These are phyloP conservation scores for Chloranthus sessilifolius DNA, from an alignment of 164 flowering plant species.

Conservation along the genomic window DNA sequence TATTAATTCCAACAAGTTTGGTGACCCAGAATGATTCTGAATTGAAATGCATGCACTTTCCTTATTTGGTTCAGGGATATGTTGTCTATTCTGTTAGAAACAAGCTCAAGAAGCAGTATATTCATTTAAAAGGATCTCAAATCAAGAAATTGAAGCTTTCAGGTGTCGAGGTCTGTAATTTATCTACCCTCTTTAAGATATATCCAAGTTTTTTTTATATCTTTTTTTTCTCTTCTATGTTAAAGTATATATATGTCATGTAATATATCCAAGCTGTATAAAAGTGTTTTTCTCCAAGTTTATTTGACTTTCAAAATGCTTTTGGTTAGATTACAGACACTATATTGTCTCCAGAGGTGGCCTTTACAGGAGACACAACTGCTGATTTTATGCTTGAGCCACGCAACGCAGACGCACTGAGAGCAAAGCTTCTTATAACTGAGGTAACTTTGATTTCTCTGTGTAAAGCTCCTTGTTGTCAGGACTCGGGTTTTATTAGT, in stretches of 20 bases:
- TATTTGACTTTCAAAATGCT: background rate
- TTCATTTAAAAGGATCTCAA: constrained; percentile 78
- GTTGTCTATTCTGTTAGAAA: constrained; percentile 76
- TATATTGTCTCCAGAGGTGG: constrained; percentile 88
- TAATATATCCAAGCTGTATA: too few relatives aligned
- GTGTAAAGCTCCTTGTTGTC: background rate
- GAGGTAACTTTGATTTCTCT: constrained; percentile 47
- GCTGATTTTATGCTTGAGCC: constrained; percentile 86
- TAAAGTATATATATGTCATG: too few relatives aligned
- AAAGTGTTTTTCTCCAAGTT: too few relatives aligned
- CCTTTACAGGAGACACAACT: constrained; percentile 94
- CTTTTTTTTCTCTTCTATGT: too few relatives aligned
- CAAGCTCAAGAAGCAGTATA: constrained; percentile 81
- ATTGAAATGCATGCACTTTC: too few relatives aligned
- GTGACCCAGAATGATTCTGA: too few relatives aligned
- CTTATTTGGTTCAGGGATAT: constrained; percentile 64
- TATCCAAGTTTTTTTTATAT: too few relatives aligned
- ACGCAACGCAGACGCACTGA: constrained; percentile 88
- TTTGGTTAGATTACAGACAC: constrained; percentile 72
- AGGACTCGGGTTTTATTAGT: background rate
- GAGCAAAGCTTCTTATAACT: constrained; percentile 91
- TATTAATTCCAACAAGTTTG: too few relatives aligned
- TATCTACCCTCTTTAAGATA: background rate
- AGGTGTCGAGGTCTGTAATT: constrained; percentile 73
- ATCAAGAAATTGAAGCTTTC: constrained; percentile 88